Percentiles rank a stretch among this genome's conserved stretches.
These are phyloP conservation scores for Linum usitatissimum DNA, from an alignment of 345 rosid genomes.

Conservation along the genomic window DNA sequence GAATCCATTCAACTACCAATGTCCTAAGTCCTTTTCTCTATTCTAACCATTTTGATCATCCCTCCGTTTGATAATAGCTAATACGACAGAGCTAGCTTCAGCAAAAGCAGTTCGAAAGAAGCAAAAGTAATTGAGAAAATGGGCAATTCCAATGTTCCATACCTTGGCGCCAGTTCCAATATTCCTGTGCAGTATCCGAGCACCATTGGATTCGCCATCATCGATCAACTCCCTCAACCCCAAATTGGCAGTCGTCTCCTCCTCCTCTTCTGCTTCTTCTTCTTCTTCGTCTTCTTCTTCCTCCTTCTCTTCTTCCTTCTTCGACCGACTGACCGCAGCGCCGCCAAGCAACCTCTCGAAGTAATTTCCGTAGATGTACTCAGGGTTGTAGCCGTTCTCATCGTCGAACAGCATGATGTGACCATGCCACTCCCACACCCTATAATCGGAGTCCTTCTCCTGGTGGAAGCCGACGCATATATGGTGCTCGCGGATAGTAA, in stretches of 20 bases:
- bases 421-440: conserved; percentile 99
- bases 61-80: not conserved
- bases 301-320: conserved; percentile 21
- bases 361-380: conserved; percentile 93
- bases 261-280: conserved; percentile 28
- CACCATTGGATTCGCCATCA: conserved; percentile 41
- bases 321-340: conserved; percentile 14
- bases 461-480: conserved; percentile 81
- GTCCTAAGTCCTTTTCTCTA: not conserved
- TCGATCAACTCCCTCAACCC: conserved; percentile 85
- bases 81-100: not conserved
- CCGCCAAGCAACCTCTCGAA: conserved; percentile 73
- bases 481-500: conserved; percentile 75
- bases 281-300: conserved; percentile 21
- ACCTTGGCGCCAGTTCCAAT: conserved; percentile 55
- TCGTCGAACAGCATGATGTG: conserved; percentile 92
- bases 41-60: not conserved
- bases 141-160: not conserved
- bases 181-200: conserved; percentile 81
- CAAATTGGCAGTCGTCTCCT: conserved; percentile 40
- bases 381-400: conserved; percentile 71
- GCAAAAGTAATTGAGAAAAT: not conserved
- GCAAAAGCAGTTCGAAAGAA: not conserved
- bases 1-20: not conserved
- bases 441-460: conserved; percentile 71